Conservation (phyloP, 768 basidiomycete genomes). For the Leucocoprinus birnbaumii region DNA sequence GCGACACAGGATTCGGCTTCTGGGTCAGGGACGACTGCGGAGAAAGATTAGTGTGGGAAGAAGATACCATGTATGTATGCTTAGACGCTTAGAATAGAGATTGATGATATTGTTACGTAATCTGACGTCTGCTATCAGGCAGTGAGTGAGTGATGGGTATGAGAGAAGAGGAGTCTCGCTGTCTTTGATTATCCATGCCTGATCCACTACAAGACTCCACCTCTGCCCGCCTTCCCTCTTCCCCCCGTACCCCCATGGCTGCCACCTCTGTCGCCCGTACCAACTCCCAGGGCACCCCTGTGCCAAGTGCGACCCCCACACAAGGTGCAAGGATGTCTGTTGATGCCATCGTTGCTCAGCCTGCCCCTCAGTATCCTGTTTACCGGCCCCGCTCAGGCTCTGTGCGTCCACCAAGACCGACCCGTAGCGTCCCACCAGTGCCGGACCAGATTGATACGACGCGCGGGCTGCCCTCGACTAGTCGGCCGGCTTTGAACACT, state of each 20-base stretch:
- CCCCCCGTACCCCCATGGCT: constrained; percentile 2
- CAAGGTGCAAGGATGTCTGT: background rate
- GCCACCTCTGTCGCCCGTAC: background rate
- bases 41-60: background rate
- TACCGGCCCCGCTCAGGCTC: background rate
- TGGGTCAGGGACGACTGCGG: too few relatives aligned
- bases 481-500: background rate
- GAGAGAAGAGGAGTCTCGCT: background rate
- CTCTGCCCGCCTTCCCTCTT: background rate
- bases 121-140: constrained; percentile 7
- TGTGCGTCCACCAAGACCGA: constrained; percentile 4
- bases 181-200: constrained; percentile 4
- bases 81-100: background rate
- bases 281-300: background rate
- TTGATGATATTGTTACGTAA: constrained; percentile 9
- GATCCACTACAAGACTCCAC: background rate
- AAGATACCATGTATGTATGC: background rate
- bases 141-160: background rate
- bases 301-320: too few relatives aligned
- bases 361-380: constrained; percentile 3
- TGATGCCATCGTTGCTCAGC: background rate
- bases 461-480: too few relatives aligned
- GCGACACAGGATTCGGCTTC: too few relatives aligned
- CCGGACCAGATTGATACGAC: constrained; percentile 1
- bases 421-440: constrained; percentile 7